Evolutionary conservation across 164 flowering plant genomes (phyloP).

Genomic region (Magnolia officinalis): DNA sequence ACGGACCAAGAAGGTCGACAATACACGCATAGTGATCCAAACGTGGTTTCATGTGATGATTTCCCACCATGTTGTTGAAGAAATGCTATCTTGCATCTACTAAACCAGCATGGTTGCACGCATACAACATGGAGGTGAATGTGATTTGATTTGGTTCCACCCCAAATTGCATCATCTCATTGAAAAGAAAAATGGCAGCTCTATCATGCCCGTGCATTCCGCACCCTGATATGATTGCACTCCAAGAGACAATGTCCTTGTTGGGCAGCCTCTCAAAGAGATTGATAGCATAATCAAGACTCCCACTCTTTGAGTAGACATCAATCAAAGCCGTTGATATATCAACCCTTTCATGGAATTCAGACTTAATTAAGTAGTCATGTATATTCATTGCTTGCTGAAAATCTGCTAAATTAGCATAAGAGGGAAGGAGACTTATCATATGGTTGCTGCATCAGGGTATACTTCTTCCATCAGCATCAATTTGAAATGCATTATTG

Average conservation of each 20-base stretch:
- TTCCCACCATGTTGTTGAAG: conserved; percentile 43
- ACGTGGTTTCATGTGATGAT: conserved; percentile 19
- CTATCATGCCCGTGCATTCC: conserved; percentile 64
- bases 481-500: conserved; percentile 51
- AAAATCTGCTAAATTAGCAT: conserved; percentile 52
- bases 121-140: conserved; percentile 61
- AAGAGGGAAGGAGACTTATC: conserved; percentile 64
- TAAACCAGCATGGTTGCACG: conserved; percentile 75
- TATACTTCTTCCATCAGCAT: conserved; percentile 47
- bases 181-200: conserved; percentile 51
- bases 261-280: conserved; percentile 43
- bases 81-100: conserved; percentile 63
- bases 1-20: conserved; percentile 78
- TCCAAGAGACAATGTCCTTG: conserved; percentile 57
- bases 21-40: conserved; percentile 67
- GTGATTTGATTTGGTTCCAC: conserved; percentile 62
- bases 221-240: conserved; percentile 59
- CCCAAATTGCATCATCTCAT: conserved; percentile 60
- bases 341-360: conserved; percentile 35
- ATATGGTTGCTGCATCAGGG: conserved; percentile 49
- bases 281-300: conserved; percentile 45
- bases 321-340: conserved; percentile 52
- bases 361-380: conserved; percentile 46
- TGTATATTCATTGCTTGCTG: conserved; percentile 58
- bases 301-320: conserved; percentile 68